These are phyloP conservation scores for Ophiostoma perfectum DNA, from an alignment of 2,329 filamentous ascomycete species.

Conservation along the genomic window DNA sequence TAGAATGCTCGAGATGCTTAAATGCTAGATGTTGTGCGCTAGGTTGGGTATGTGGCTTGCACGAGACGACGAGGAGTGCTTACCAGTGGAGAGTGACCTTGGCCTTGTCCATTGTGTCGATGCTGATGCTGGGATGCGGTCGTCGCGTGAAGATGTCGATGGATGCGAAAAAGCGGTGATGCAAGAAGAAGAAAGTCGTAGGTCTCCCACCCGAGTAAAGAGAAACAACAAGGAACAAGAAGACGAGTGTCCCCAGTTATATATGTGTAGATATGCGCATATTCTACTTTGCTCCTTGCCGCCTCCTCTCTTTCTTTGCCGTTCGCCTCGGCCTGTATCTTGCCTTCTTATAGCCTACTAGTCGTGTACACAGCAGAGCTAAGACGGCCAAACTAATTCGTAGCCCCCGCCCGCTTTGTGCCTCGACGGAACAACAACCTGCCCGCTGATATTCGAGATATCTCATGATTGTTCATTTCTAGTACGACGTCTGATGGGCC, in stretches of 20 bases:
- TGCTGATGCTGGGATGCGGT: background rate
- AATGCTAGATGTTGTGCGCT: background rate
- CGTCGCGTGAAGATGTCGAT: no score
- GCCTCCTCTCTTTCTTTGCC: background rate
- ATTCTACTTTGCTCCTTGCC: background rate
- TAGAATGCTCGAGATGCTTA: background rate
- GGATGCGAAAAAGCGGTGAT: background rate
- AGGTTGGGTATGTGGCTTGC: no score
- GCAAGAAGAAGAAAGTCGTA: background rate
- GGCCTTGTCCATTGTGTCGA: slow-evolving; percentile 4
- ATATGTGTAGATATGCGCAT: background rate
- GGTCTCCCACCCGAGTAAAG: background rate
- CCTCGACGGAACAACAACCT: background rate
- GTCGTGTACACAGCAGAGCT: background rate
- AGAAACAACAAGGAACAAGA: background rate
- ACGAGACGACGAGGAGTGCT: background rate
- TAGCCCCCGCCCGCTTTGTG: background rate
- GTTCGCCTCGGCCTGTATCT: background rate
- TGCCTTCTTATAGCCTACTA: background rate
- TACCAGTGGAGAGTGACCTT: slow-evolving; percentile 24
- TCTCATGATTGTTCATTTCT: background rate
- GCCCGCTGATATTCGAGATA: background rate
- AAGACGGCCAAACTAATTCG: background rate
- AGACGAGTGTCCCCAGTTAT: slow-evolving; percentile 3
- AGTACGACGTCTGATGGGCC: background rate